A percentile compares a stretch with the other conserved stretches of the same genome.
These are phyloP conservation scores for Paraphysoderma sedebokerense DNA, from an alignment of 371 early-diverging fungal genomes.

Conservation along the genomic window DNA sequence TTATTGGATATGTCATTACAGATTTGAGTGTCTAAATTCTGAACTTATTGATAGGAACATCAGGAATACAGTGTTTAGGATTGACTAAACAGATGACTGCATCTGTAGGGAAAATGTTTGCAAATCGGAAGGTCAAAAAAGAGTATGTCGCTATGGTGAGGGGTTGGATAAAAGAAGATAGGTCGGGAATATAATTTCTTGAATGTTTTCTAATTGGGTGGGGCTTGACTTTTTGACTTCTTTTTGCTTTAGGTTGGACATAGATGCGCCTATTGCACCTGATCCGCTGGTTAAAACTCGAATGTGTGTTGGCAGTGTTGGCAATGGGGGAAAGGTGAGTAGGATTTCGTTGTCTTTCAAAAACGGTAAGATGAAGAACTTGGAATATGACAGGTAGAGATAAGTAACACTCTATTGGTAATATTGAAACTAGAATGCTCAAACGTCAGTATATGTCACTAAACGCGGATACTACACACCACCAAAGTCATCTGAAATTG, in stretches of 20 bases:
- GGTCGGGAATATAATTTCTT: conserved; percentile 3
- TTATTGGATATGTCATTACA: no score
- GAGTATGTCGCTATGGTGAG: conserved; percentile 23
- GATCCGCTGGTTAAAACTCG: conserved; percentile 18
- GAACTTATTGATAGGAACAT: conserved; percentile 1
- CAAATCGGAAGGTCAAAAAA: conserved; percentile 17
- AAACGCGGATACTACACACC: conserved; percentile 10
- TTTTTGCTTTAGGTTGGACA: conserved; percentile 4
- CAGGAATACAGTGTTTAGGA: conserved; percentile 8
- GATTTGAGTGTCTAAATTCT: conserved; percentile 8
- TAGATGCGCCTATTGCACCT: conserved; percentile 17
- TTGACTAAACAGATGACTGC: conserved; percentile 16
- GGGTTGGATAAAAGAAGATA: conserved; percentile 16
- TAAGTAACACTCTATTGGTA: conserved; percentile 1
- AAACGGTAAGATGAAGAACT: no score
- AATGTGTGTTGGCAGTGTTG: conserved; percentile 14
- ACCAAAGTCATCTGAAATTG: conserved; percentile 1
- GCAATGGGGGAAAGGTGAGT: no score
- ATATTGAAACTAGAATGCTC: conserved; percentile 5
- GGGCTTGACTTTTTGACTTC: not conserved
- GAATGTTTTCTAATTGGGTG: not conserved
- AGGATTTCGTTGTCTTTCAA: no score
- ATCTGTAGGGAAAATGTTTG: conserved; percentile 14
- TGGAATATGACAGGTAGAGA: no score
- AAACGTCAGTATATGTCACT: conserved; percentile 12